phyloP scores from a whole-genome alignment of 257 asterid species.

The Henckelia pumila region DNA sequence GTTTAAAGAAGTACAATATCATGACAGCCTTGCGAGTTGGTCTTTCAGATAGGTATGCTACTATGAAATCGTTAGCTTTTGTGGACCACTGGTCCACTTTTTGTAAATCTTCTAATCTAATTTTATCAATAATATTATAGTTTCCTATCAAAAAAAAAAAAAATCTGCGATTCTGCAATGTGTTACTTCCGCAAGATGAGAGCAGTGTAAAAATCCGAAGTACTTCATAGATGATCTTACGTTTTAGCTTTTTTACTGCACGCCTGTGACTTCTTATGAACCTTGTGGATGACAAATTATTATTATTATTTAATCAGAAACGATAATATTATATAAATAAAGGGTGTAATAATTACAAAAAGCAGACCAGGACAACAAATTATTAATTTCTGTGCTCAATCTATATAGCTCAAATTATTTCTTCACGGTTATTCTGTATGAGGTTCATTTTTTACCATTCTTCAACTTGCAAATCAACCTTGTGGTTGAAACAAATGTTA shows the following conservation, averaged over 20 bases:
- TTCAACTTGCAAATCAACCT: too few species aligned
- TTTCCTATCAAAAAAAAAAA: too few species aligned
- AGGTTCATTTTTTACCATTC: too few species aligned
- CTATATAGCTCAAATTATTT: not conserved
- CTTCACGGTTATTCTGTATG: not conserved
- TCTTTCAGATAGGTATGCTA: conserved; percentile 72
- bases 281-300: conserved; percentile 3
- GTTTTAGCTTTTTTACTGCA: not conserved
- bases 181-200: conserved; percentile 7
- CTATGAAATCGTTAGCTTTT: too few species aligned
- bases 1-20: conserved; percentile 79
- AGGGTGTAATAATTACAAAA: too few species aligned
- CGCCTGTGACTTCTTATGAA: conserved; percentile 1
- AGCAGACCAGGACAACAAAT: not conserved
- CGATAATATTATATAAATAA: too few species aligned
- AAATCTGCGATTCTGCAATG: too few species aligned
- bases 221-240: not conserved
- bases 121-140: too few species aligned
- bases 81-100: too few species aligned
- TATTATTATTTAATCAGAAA: too few species aligned
- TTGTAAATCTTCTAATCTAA: too few species aligned
- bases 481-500: too few species aligned
- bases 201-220: not conserved
- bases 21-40: conserved; percentile 61
- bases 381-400: not conserved